phyloP scores from a whole-genome alignment of 1,139 yeast genomes.

The Geotrichum macrosporum region DNA sequence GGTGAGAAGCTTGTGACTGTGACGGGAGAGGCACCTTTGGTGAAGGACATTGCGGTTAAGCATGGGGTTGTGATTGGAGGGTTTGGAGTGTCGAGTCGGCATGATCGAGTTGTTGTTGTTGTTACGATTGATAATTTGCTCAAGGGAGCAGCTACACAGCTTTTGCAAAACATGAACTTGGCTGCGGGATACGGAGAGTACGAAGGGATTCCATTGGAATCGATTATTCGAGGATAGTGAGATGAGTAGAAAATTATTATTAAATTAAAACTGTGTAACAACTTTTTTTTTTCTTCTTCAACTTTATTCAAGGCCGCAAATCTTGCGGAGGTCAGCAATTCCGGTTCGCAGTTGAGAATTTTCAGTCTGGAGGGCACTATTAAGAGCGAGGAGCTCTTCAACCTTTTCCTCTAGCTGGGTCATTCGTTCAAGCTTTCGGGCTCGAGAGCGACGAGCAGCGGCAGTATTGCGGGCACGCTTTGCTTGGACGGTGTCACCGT shows the following conservation, averaged over 20 bases:
- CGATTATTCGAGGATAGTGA: constrained; percentile 19
- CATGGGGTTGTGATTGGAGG: constrained; percentile 96
- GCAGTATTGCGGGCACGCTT: constrained; percentile 95
- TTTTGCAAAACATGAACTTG: constrained; percentile 90
- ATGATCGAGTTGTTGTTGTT: constrained; percentile 86
- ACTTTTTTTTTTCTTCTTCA: too few species aligned
- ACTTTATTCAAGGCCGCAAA: constrained; percentile 7
- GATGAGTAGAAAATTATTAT: too few species aligned
- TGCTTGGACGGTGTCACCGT: constrained; percentile 61
- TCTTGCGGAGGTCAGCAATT: constrained; percentile 14
- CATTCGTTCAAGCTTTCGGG: constrained; percentile 89
- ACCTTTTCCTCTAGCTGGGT: constrained; percentile 73
- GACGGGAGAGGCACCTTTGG: constrained; percentile 87
- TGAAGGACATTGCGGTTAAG: constrained; percentile 84
- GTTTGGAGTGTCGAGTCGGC: constrained; percentile 83
- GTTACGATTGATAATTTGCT: constrained; percentile 93
- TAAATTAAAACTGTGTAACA: too few species aligned
- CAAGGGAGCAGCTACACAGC: constrained; percentile 98
- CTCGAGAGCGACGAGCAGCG: constrained; percentile 94
- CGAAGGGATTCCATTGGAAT: constrained; percentile 72
- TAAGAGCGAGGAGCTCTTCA: constrained; percentile 54
- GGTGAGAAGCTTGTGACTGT: constrained; percentile 83
- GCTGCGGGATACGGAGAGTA: constrained; percentile 88
- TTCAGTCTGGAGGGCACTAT: constrained; percentile 55
- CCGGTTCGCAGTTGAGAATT: constrained; percentile 34